phyloP scores from a whole-genome alignment of 78 protist genomes.

The Dictyostelium citrinum region DNA sequence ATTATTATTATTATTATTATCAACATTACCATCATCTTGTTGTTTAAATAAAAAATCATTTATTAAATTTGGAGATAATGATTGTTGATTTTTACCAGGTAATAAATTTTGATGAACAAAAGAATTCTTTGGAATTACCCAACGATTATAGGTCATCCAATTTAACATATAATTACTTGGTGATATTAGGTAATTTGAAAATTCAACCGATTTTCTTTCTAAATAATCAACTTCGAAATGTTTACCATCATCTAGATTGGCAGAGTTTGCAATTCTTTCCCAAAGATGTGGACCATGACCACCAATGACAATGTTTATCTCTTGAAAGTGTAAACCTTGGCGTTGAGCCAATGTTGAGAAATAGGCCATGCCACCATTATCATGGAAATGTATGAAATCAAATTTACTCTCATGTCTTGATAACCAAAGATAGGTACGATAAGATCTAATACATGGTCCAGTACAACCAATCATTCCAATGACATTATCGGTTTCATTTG shows the following conservation, averaged over 20 bases:
- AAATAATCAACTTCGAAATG: constrained; percentile 66
- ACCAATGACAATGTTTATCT: constrained; percentile 25
- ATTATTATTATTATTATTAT: too few relatives aligned
- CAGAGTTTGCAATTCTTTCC: constrained; percentile 67
- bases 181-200: constrained; percentile 36
- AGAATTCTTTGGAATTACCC: constrained; percentile 32
- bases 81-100: constrained; percentile 41
- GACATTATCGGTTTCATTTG: neutral
- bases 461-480: constrained; percentile 43
- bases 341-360: constrained; percentile 9
- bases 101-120: constrained; percentile 64
- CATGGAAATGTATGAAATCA: constrained; percentile 65
- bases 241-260: constrained; percentile 66
- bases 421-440: constrained; percentile 11
- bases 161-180: constrained; percentile 65
- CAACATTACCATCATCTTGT: neutral
- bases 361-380: constrained; percentile 68
- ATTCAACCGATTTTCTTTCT: constrained; percentile 45
- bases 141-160: constrained; percentile 46
- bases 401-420: neutral
- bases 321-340: constrained; percentile 7
- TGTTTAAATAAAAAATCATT: neutral
- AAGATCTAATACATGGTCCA: constrained; percentile 50
- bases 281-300: constrained; percentile 76
- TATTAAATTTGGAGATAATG: neutral